Conservation (phyloP, 805 yeast species). For the Metschnikowia baotianmanensis region DNA sequence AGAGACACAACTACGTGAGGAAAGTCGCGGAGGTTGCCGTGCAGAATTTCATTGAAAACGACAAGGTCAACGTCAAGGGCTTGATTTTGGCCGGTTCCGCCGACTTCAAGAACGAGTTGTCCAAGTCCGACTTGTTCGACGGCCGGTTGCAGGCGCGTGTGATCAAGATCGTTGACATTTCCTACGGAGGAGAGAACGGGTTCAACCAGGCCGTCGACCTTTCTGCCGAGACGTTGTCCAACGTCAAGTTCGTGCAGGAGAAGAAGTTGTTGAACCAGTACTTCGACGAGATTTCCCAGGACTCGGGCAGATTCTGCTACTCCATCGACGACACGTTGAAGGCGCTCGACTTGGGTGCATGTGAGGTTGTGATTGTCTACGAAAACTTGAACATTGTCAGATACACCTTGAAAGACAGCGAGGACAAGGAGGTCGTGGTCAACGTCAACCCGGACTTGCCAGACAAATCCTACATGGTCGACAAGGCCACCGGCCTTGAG, state of each 20-base stretch:
- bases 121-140: constrained; percentile 92
- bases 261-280: constrained; percentile 89
- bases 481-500: constrained; percentile 84
- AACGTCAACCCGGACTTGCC: constrained; percentile 71
- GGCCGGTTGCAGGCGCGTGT: constrained; percentile 82
- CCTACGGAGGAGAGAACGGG: constrained; percentile 99
- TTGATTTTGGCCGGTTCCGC: constrained; percentile 98
- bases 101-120: constrained; percentile 93
- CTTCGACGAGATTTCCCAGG: constrained; percentile 97
- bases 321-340: constrained; percentile 96
- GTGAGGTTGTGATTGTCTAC: constrained; percentile 87
- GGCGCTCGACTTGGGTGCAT: constrained; percentile 94
- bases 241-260: constrained; percentile 97
- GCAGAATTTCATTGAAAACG: constrained; percentile 92
- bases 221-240: constrained; percentile 94
- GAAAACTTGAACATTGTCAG: constrained; percentile 88
- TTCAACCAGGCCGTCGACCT: constrained; percentile 98
- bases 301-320: constrained; percentile 95
- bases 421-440: constrained; percentile 71
- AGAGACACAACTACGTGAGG: constrained; percentile 97
- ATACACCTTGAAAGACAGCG: constrained; percentile 79
- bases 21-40: constrained; percentile 98
- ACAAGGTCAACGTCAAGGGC: constrained; percentile 92
- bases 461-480: constrained; percentile 73
- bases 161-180: constrained; percentile 90